Conservation (phyloP, 2,329 filamentous ascomycete genomes). For the Diplodia mutila region DNA sequence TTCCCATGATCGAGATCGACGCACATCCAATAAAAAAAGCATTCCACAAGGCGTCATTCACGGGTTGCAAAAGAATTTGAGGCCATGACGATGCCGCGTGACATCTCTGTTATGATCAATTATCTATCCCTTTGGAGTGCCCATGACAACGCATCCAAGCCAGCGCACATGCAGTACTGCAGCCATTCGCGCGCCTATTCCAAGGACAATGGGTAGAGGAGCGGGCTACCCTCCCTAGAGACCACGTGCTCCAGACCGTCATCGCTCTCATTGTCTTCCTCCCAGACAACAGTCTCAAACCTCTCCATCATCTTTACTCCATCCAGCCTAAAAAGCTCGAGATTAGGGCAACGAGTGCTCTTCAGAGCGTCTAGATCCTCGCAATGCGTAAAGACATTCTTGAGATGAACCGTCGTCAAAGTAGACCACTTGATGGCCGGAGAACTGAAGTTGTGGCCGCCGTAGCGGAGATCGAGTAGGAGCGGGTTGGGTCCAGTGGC, state of each 20-base stretch:
- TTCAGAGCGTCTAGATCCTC: not conserved
- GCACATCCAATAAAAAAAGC: no score
- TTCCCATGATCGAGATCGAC: not conserved
- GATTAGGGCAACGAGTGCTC: not conserved
- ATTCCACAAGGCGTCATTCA: not conserved
- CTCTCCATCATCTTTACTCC: not conserved
- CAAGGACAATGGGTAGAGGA: not conserved
- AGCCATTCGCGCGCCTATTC: not conserved
- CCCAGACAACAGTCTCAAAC: not conserved
- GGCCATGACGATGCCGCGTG: not conserved
- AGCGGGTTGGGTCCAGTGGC: conserved; percentile 15
- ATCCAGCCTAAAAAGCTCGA: not conserved
- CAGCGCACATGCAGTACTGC: not conserved
- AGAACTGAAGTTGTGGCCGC: conserved; percentile 10
- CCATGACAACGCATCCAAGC: not conserved
- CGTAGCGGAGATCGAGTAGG: conserved; percentile 7
- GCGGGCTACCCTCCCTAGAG: not conserved
- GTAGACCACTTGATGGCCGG: not conserved
- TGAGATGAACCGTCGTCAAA: not conserved
- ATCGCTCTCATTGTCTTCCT: not conserved
- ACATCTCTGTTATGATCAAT: not conserved
- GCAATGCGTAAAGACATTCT: not conserved
- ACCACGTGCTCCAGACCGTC: not conserved
- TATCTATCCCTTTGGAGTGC: not conserved
- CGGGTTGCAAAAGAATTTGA: not conserved